These are phyloP conservation scores for Suillus subluteus DNA, from an alignment of 768 basidiomycete species.

Conservation along the genomic window DNA sequence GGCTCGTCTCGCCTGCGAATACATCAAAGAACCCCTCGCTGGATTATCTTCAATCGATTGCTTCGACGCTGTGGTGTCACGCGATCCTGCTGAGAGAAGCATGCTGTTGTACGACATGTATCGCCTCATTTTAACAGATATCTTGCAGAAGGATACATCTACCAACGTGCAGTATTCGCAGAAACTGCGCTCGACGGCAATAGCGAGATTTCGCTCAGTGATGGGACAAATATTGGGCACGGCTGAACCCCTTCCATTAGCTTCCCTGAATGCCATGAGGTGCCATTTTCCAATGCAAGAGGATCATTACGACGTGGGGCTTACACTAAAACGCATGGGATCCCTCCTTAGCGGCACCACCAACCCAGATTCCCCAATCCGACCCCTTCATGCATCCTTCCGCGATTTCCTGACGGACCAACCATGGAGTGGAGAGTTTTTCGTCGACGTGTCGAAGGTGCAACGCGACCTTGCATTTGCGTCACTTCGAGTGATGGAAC, in stretches of 20 bases:
- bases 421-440: slow-evolving; percentile 19
- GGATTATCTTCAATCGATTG: background rate
- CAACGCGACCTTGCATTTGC: slow-evolving; percentile 19
- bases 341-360: too few relatives aligned
- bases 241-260: slow-evolving; percentile 6
- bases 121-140: slow-evolving; percentile 5
- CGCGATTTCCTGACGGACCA: slow-evolving; percentile 27
- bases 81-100: background rate
- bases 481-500: slow-evolving; percentile 18
- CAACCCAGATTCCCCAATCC: slow-evolving; percentile 11
- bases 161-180: background rate
- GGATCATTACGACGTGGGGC: too few relatives aligned
- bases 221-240: slow-evolving; percentile 9
- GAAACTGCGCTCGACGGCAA: background rate
- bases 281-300: too few relatives aligned
- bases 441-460: slow-evolving; percentile 12
- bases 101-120: slow-evolving; percentile 8
- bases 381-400: slow-evolving; percentile 25
- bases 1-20: slow-evolving; percentile 10
- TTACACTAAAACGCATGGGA: too few relatives aligned
- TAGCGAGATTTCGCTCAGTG: slow-evolving; percentile 7
- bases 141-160: background rate
- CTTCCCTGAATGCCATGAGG: too few relatives aligned
- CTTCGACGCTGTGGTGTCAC: background rate
- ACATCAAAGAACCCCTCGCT: background rate